Percentiles rank a stretch among this genome's conserved stretches.
These are phyloP conservation scores for Sambucus nigra DNA, from an alignment of 129 eudicot genomes.

Conservation along the genomic window DNA sequence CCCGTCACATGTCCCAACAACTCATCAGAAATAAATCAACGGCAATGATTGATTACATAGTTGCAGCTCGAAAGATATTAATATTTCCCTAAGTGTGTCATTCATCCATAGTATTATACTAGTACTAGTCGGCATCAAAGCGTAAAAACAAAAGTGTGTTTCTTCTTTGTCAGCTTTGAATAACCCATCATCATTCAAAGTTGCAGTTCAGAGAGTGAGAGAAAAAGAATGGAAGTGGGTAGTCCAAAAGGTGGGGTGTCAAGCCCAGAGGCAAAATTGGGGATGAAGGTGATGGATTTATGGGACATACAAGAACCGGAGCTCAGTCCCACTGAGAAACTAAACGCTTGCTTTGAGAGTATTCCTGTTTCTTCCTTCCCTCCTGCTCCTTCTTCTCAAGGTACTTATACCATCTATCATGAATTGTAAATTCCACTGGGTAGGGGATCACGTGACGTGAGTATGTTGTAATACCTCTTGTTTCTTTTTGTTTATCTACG, in stretches of 20 bases:
- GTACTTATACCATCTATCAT: slow-evolving; percentile 13
- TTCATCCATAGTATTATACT: too few species aligned
- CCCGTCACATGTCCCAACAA: too few species aligned
- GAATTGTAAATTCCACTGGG: too few species aligned
- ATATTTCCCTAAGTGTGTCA: too few species aligned
- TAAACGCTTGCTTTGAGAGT: slow-evolving; percentile 84
- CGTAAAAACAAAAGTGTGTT: too few species aligned
- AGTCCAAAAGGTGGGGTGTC: slow-evolving; percentile 41
- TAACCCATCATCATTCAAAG: neutral
- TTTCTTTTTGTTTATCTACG: neutral
- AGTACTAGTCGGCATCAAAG: too few species aligned
- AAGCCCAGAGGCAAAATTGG: slow-evolving; percentile 76
- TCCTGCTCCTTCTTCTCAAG: slow-evolving; percentile 66
- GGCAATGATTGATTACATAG: too few species aligned
- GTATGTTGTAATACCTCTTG: neutral
- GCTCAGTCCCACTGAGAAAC: slow-evolving; percentile 86
- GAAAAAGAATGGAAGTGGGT: neutral
- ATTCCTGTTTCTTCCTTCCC: slow-evolving; percentile 92
- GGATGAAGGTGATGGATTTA: slow-evolving; percentile 72
- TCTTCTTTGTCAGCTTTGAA: too few species aligned
- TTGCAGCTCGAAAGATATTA: too few species aligned
- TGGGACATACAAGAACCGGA: slow-evolving; percentile 81
- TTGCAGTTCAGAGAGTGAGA: neutral
- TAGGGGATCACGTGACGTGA: too few species aligned
- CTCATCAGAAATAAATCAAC: too few species aligned